phyloP scores from a whole-genome alignment of 106 monocot genomes.

The Triglochin maritima region DNA sequence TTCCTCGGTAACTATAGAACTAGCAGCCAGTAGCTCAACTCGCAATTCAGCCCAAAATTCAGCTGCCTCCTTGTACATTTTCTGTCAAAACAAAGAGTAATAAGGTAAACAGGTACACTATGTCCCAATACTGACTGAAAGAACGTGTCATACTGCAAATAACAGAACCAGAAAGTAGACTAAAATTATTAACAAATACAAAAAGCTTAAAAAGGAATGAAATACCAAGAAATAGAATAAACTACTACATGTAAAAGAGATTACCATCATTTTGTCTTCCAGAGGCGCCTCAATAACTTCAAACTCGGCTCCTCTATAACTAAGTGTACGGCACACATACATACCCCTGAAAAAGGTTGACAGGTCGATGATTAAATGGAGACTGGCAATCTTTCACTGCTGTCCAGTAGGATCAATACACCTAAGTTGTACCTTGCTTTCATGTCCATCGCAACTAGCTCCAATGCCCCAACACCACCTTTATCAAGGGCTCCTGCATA shows the following conservation, averaged over 20 bases:
- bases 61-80: slow-evolving; percentile 83
- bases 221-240: slow-evolving; percentile 1
- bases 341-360: slow-evolving; percentile 53
- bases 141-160: background rate
- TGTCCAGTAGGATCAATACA: no score
- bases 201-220: background rate
- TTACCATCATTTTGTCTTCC: slow-evolving; percentile 94
- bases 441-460: slow-evolving; percentile 99
- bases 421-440: slow-evolving; percentile 64
- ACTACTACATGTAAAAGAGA: background rate
- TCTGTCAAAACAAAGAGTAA: slow-evolving; percentile 26
- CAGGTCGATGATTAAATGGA: background rate
- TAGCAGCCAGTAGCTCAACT: slow-evolving; percentile 73
- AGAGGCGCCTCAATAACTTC: slow-evolving; percentile 90
- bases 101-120: background rate
- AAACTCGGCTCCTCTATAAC: slow-evolving; percentile 91
- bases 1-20: slow-evolving; percentile 60
- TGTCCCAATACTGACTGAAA: no score
- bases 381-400: background rate
- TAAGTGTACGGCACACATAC: slow-evolving; percentile 96
- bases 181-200: background rate
- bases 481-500: slow-evolving; percentile 83
- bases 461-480: slow-evolving; percentile 96
- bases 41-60: slow-evolving; percentile 97
- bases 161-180: background rate